A percentile compares a stretch with the other conserved stretches of the same genome.
Evolutionary conservation across 495 filamentous ascomycete genomes (phyloP).

Genomic region (Daldinia vernicosa): DNA sequence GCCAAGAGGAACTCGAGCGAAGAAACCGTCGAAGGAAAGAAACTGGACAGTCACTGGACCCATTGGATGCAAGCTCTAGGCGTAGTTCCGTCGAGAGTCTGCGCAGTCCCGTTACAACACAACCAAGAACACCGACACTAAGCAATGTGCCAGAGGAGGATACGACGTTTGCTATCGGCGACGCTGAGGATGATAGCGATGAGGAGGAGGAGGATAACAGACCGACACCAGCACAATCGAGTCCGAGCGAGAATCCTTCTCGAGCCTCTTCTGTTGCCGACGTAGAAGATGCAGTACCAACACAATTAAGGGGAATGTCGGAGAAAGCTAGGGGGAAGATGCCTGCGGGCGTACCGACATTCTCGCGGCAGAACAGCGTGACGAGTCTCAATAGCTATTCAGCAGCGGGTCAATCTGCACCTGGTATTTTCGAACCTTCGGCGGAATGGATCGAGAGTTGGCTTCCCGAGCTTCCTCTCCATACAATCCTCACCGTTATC

Average conservation of each 20-base stretch:
- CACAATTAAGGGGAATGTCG: slow-evolving; percentile 93
- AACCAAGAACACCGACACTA: slow-evolving; percentile 67
- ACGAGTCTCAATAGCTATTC: slow-evolving; percentile 79
- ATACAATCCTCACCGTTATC: slow-evolving; percentile 86
- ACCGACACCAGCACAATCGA: slow-evolving; percentile 75
- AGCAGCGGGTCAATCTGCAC: slow-evolving; percentile 58
- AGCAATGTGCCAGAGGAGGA: slow-evolving; percentile 83
- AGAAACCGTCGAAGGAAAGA: slow-evolving; percentile 80
- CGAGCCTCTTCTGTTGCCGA: slow-evolving; percentile 77
- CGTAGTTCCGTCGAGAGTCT: slow-evolving; percentile 76
- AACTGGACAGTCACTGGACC: slow-evolving; percentile 55
- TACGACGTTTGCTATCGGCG: slow-evolving; percentile 86
- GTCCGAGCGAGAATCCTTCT: slow-evolving; percentile 74
- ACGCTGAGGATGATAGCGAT: slow-evolving; percentile 82
- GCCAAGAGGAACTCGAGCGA: slow-evolving; percentile 90
- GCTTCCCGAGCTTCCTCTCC: slow-evolving; percentile 90
- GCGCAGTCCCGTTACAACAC: slow-evolving; percentile 66
- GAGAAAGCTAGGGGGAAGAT: slow-evolving; percentile 97
- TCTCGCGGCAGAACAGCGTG: slow-evolving; percentile 92
- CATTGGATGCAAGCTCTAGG: slow-evolving; percentile 57
- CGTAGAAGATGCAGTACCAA: slow-evolving; percentile 82
- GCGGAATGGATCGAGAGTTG: slow-evolving; percentile 88
- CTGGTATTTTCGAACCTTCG: slow-evolving; percentile 78
- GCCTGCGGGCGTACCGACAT: slow-evolving; percentile 83
- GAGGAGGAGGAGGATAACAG: slow-evolving; percentile 59